Evolutionary conservation across 2,329 filamentous ascomycete genomes (phyloP).

Genomic region (Dactylonectria macrodidyma): DNA sequence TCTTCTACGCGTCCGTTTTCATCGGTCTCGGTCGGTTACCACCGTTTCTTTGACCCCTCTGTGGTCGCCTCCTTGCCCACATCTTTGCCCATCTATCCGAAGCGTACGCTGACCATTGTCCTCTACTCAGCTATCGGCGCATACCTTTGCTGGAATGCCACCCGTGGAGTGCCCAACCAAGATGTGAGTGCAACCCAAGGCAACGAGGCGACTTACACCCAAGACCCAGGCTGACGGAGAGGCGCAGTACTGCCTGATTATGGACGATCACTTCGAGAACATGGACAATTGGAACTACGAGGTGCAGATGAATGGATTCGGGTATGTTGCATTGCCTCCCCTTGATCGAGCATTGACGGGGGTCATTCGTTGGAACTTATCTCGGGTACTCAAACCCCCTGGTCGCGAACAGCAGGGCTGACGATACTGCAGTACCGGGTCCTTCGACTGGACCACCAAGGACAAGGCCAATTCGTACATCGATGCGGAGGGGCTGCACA

Average conservation of each 20-base stretch:
- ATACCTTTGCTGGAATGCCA: conserved; percentile 42
- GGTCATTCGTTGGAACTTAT: too few species aligned
- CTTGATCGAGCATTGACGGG: too few species aligned
- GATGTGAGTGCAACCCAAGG: conserved; percentile 37
- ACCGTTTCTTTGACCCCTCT: too few species aligned
- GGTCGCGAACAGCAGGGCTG: background rate
- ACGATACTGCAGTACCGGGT: conserved; percentile 47
- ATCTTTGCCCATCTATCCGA: too few species aligned
- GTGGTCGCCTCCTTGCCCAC: too few species aligned
- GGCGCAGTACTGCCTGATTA: conserved; percentile 42
- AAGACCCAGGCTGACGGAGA: conserved; percentile 16
- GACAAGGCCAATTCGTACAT: conserved; percentile 62
- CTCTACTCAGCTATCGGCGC: conserved; percentile 41
- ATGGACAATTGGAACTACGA: conserved; percentile 63
- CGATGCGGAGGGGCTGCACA: conserved; percentile 63
- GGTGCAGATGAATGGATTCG: conserved; percentile 57
- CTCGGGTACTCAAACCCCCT: background rate
- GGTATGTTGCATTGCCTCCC: conserved; percentile 50
- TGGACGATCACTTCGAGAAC: conserved; percentile 48
- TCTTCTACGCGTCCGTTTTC: conserved; percentile 43
- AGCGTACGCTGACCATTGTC: too few species aligned
- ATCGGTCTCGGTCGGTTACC: conserved; percentile 42
- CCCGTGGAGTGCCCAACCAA: conserved; percentile 33
- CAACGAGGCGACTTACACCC: too few species aligned
- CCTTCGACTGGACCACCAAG: conserved; percentile 68